Evolutionary conservation across 352 stramenopile species (phyloP).

Genomic region (Phytophthora niederhauseri): DNA sequence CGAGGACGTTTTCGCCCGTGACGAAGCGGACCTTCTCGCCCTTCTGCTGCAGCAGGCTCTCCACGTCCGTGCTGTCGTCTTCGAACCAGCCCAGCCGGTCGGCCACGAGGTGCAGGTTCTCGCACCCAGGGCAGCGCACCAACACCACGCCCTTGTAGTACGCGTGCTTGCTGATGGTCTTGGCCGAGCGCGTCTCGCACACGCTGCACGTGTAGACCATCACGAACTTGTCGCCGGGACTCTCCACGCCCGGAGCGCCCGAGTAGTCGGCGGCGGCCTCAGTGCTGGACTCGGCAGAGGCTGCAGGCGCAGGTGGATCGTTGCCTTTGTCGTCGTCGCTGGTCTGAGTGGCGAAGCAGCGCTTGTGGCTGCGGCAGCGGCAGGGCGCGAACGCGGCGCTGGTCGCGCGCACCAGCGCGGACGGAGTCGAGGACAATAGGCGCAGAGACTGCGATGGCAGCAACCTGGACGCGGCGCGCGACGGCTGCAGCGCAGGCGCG

Average conservation of each 20-base stretch:
- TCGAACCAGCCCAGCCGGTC: slow-evolving; percentile 95
- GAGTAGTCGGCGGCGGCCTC: slow-evolving; percentile 17
- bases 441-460: slow-evolving; percentile 5
- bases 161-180: slow-evolving; percentile 97
- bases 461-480: background rate
- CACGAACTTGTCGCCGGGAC: slow-evolving; percentile 94
- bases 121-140: slow-evolving; percentile 96
- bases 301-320: slow-evolving; percentile 1
- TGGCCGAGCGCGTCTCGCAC: slow-evolving; percentile 97
- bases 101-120: slow-evolving; percentile 99
- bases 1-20: slow-evolving; percentile 79
- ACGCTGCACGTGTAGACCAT: slow-evolving; percentile 98
- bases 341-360: slow-evolving; percentile 28
- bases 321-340: slow-evolving; percentile 10
- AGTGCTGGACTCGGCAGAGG: slow-evolving; percentile 4
- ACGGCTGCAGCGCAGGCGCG: slow-evolving; percentile 16
- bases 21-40: slow-evolving; percentile 77
- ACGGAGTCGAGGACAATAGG: background rate
- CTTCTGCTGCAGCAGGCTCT: slow-evolving; percentile 82
- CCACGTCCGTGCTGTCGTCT: slow-evolving; percentile 89
- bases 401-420: background rate
- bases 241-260: slow-evolving; percentile 68
- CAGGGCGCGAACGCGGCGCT: background rate
- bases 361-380: slow-evolving; percentile 11
- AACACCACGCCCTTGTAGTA: slow-evolving; percentile 99